These are phyloP conservation scores for Diutina siamensis DNA, from an alignment of 1,139 yeast genomes.

Conservation along the genomic window DNA sequence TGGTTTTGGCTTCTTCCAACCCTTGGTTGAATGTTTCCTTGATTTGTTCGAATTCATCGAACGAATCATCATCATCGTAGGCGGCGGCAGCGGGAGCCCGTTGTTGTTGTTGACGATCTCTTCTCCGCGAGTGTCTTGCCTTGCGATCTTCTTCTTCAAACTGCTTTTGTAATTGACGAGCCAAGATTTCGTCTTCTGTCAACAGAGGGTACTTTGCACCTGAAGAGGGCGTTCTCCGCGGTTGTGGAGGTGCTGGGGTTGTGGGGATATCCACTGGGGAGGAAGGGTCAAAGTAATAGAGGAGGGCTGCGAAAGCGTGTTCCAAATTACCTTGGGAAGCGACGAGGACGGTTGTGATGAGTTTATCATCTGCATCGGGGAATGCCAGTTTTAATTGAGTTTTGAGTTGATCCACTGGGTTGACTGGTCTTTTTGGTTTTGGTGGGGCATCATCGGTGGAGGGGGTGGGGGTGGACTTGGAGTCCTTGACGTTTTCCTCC, in stretches of 20 bases:
- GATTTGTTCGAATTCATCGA: conserved; percentile 58
- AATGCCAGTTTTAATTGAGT: conserved; percentile 67
- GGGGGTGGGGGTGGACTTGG: too few relatives aligned
- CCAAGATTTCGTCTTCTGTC: conserved; percentile 74
- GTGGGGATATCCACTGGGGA: conserved; percentile 29
- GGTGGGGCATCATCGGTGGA: conserved; percentile 53
- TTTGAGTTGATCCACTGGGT: conserved; percentile 43
- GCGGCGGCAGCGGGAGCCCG: conserved; percentile 13
- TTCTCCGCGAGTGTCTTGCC: conserved; percentile 13
- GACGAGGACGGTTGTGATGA: conserved; percentile 67
- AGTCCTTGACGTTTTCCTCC: not conserved
- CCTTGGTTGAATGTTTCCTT: conserved; percentile 66
- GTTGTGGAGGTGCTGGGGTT: not conserved
- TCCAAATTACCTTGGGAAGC: conserved; percentile 77
- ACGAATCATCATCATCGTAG: conserved; percentile 42
- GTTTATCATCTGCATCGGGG: conserved; percentile 60
- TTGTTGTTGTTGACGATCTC: conserved; percentile 15
- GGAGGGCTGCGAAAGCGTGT: conserved; percentile 78
- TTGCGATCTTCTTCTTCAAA: conserved; percentile 37
- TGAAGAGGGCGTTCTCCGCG: not conserved
- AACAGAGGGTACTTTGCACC: conserved; percentile 5
- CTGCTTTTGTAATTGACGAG: conserved; percentile 68
- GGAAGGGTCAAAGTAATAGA: conserved; percentile 70
- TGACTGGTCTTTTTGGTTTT: conserved; percentile 59
- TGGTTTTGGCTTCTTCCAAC: conserved; percentile 71